Base-by-base conservation (phyloP, 2,329 filamentous ascomycete species). In the Aspergillus piperis region DNA sequence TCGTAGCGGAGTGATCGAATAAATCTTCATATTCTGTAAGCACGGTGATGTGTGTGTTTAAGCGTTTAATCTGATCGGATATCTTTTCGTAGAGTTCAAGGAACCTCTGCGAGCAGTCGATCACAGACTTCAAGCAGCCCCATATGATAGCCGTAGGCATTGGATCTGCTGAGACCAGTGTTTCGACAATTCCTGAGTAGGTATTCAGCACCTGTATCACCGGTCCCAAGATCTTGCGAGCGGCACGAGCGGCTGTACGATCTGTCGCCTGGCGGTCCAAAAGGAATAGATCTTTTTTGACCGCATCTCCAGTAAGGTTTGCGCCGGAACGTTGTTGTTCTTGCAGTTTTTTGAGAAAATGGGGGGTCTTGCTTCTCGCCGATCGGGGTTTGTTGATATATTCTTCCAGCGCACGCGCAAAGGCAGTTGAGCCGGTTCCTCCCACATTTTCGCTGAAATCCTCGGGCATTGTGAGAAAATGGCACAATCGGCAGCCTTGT, bases 1-100 rank as follows among this genome's bases (percentile, higher is more conserved):
- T 49, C 13, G 44, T 49, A 15, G 44, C 44, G 2, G 44, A 49
- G 21, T 27, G 44, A n/a, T 27, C 44, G 25, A 54, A 54, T 27
- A 54, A 17, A n/a, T 54, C 52, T 15, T 54, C 52, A 6, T 54
- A 54, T 25, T 42, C 52, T 4, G 52, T 54, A 21, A 54, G 52
- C 15, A 42, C 27, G 8, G 23, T 21, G 10, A 54, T 15, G 27
- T 54, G 52, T 3, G 52, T 54, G 15, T 36, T 39, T 8, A 54
- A 5, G 10, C 11, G 21, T 49, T 49, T 49, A 23, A 49, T 49
- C 8, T 27, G 44, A 17, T 49, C 44, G 13, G 44, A 49, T 6
- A 49, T 49, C 23, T 49, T 49, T 8, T 49, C 44, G 13, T 49
- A 49, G 3, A 49, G 23, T 10, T 49, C 44, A 23, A 49, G 44